phyloP scores from a whole-genome alignment of 2,329 filamentous ascomycete genomes.

The Cercospora sp. region DNA sequence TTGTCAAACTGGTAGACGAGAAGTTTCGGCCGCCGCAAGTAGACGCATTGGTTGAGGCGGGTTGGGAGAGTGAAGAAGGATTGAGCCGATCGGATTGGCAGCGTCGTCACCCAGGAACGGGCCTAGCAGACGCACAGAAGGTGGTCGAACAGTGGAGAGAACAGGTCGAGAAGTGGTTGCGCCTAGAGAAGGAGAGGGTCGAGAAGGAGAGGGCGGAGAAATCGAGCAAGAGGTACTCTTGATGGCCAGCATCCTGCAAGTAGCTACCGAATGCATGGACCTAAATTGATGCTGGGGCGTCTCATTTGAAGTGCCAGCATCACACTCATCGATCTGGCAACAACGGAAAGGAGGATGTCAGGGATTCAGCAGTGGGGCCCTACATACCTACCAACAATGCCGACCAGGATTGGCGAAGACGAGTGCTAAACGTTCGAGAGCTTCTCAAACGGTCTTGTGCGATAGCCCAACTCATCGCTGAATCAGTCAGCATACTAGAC shows the following conservation, averaged over 20 bases:
- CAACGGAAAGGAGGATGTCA: background rate
- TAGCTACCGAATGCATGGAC: background rate
- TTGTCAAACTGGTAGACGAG: background rate
- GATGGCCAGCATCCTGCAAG: background rate
- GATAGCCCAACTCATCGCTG: constrained; percentile 39
- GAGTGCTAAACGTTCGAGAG: constrained; percentile 41
- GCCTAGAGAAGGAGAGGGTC: background rate
- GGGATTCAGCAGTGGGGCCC: constrained; percentile 53
- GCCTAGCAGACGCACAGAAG: background rate
- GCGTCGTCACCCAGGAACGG: background rate
- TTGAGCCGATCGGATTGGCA: background rate
- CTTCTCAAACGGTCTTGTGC: constrained; percentile 39
- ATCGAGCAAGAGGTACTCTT: background rate
- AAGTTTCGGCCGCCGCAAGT: background rate
- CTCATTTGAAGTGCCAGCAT: background rate
- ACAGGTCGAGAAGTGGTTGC: background rate
- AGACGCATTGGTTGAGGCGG: background rate
- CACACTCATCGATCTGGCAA: background rate
- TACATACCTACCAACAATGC: constrained; percentile 37
- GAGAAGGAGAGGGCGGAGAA: background rate
- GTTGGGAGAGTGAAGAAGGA: background rate
- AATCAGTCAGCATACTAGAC: constrained; percentile 17
- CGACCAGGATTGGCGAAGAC: constrained; percentile 21
- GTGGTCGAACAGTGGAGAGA: background rate
- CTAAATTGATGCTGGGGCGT: background rate